Percentiles rank a stretch among this genome's conserved stretches.
Evolutionary conservation across 331 rosid genomes (phyloP).

Genomic region (Rosa hybrid): DNA sequence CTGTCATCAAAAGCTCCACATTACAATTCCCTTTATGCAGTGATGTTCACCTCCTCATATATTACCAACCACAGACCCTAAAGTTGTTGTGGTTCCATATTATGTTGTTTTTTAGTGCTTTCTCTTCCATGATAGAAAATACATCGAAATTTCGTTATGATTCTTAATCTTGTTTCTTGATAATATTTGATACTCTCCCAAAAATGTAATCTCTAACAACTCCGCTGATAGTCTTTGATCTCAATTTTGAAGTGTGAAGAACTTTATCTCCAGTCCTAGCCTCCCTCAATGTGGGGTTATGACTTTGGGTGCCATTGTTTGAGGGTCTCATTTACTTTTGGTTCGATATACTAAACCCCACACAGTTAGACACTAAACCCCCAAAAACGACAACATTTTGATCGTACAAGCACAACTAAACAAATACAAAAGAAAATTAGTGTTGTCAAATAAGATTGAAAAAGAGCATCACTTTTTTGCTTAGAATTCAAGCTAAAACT

Average conservation of each 20-base stretch:
- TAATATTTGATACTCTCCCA: not conserved
- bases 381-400: not conserved
- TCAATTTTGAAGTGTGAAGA: not conserved
- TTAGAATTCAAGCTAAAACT: not conserved
- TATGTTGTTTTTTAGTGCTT: slow-evolving; percentile 51
- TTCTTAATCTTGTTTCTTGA: not conserved
- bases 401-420: not conserved
- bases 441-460: not conserved
- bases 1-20: slow-evolving; percentile 55
- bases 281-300: not conserved
- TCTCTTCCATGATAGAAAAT: slow-evolving; percentile 38
- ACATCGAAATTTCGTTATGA: not conserved
- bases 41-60: slow-evolving; percentile 57
- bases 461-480: not conserved
- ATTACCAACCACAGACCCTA: slow-evolving; percentile 66
- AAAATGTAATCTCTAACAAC: not conserved
- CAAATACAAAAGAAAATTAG: not conserved
- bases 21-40: slow-evolving; percentile 41
- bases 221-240: not conserved
- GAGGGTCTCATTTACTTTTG: not conserved
- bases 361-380: not conserved
- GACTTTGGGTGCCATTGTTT: not conserved
- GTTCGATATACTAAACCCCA: not conserved
- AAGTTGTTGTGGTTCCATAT: slow-evolving; percentile 51
- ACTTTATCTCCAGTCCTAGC: not conserved